Evolutionary conservation across 139 green algal genomes (phyloP).

Genomic region (Picochlorum sp.): DNA sequence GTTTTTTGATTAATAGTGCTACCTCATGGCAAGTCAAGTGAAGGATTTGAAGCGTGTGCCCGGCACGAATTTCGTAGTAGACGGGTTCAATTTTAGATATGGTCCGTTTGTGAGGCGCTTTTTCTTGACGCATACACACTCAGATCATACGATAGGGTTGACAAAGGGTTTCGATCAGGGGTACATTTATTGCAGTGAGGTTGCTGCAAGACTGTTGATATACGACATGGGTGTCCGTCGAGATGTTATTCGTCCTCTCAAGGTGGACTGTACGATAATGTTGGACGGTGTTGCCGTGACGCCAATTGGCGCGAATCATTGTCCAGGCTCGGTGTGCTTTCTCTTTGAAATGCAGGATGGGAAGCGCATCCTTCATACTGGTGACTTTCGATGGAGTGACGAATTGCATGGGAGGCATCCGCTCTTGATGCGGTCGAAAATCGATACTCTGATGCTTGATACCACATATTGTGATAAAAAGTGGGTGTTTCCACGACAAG

Average conservation of each 20-base stretch:
- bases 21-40: constrained; percentile 53
- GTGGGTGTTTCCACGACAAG: constrained; percentile 50
- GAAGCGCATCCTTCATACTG: constrained; percentile 56
- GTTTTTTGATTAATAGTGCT: neutral
- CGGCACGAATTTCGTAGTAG: constrained; percentile 47
- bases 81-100: constrained; percentile 44
- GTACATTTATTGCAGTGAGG: constrained; percentile 50
- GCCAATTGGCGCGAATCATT: constrained; percentile 72
- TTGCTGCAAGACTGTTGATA: constrained; percentile 42
- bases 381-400: constrained; percentile 53
- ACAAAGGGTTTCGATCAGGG: constrained; percentile 31
- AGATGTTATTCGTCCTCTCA: constrained; percentile 25
- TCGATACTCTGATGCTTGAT: constrained; percentile 65
- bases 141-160: constrained; percentile 66
- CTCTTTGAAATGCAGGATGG: constrained; percentile 44
- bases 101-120: constrained; percentile 45
- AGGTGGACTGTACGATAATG: constrained; percentile 16
- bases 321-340: constrained; percentile 60
- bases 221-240: constrained; percentile 37
- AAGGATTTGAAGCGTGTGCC: constrained; percentile 65
- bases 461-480: constrained; percentile 63
- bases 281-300: constrained; percentile 48
- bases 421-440: constrained; percentile 19
- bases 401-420: constrained; percentile 35
- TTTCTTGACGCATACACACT: constrained; percentile 73